These are phyloP conservation scores for Crinitomyces ghanaensis DNA, from an alignment of 805 yeast species.

Conservation along the genomic window DNA sequence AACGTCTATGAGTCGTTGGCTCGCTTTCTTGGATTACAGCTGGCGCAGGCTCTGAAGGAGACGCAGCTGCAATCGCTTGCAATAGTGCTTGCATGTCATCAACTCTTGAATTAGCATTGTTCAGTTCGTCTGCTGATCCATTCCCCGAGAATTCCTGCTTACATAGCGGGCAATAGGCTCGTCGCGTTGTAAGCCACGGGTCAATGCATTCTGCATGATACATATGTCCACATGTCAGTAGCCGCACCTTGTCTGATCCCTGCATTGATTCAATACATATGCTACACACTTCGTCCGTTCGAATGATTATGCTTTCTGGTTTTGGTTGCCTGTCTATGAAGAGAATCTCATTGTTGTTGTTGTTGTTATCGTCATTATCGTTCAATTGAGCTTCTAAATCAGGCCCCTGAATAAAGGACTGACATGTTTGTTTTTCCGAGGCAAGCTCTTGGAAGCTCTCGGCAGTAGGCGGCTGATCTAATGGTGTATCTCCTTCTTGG, in stretches of 20 bases:
- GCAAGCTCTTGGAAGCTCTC: background rate
- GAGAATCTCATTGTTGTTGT: background rate
- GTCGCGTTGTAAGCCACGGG: slow-evolving; percentile 66
- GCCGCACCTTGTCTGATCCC: slow-evolving; percentile 54
- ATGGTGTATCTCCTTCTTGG: background rate
- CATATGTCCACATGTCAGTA: slow-evolving; percentile 71
- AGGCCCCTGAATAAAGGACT: slow-evolving; percentile 5
- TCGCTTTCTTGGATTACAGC: too few species aligned
- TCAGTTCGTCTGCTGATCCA: slow-evolving; percentile 7
- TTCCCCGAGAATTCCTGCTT: slow-evolving; percentile 48
- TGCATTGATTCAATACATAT: slow-evolving; percentile 62
- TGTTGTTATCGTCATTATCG: background rate
- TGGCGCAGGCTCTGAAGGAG: background rate
- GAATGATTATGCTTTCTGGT: background rate
- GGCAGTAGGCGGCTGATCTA: background rate
- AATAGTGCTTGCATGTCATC: too few species aligned
- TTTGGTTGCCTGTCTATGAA: background rate
- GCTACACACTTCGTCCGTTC: slow-evolving; percentile 51
- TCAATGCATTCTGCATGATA: slow-evolving; percentile 71
- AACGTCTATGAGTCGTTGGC: too few species aligned
- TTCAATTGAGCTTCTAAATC: slow-evolving; percentile 7
- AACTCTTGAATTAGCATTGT: too few species aligned
- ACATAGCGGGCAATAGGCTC: slow-evolving; percentile 79
- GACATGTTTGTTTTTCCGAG: background rate
- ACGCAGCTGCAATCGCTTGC: slow-evolving; percentile 1